phyloP scores from a whole-genome alignment of 2,329 filamentous ascomycete species.

The Apiospora pterosperma region DNA sequence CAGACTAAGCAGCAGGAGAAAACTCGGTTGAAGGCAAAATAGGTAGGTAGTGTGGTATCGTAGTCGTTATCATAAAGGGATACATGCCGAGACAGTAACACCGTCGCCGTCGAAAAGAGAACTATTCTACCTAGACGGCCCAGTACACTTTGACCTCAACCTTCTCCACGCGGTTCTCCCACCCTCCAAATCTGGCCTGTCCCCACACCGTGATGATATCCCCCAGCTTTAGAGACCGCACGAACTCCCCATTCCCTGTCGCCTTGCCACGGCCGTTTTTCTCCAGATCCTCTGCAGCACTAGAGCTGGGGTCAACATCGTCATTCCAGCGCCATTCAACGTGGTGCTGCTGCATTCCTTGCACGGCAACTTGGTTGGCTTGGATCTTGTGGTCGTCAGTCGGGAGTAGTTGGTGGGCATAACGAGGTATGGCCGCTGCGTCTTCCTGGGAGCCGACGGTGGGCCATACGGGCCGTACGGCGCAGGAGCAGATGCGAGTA shows the following conservation, averaged over 20 bases:
- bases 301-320: constrained; percentile 39
- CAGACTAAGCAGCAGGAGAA: background rate
- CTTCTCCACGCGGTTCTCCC: constrained; percentile 48
- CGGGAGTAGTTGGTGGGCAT: constrained; percentile 35
- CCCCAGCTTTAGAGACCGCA: constrained; percentile 53
- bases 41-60: background rate
- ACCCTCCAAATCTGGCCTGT: constrained; percentile 52
- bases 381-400: constrained; percentile 42
- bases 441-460: constrained; percentile 8
- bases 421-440: constrained; percentile 15
- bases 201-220: constrained; percentile 62
- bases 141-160: constrained; percentile 57
- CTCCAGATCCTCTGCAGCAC: constrained; percentile 34
- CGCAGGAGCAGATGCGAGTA: constrained; percentile 19
- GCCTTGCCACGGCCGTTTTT: constrained; percentile 45
- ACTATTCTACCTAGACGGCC: constrained; percentile 41
- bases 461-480: constrained; percentile 28
- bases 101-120: background rate
- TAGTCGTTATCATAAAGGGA: background rate
- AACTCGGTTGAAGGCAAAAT: background rate
- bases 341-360: constrained; percentile 34
- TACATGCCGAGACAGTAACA: background rate
- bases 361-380: constrained; percentile 37
- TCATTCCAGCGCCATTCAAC: constrained; percentile 55
- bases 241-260: constrained; percentile 52